Evolutionary conservation across 2,329 filamentous ascomycete genomes (phyloP).

Genomic region (Colletotrichum neosansevieriae): DNA sequence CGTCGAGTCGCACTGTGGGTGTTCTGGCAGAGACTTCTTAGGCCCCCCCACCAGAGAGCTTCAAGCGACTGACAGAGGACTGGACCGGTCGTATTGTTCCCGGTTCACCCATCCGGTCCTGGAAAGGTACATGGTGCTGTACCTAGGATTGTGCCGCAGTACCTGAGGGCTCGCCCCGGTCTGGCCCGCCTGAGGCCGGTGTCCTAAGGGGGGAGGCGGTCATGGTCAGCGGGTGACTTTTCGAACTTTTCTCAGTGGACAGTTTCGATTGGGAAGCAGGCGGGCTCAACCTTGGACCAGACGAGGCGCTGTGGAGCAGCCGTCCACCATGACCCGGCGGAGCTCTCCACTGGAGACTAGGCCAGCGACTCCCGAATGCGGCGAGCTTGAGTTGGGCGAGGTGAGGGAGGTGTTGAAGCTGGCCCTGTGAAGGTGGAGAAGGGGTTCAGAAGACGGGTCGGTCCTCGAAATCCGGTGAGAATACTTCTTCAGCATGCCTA

Average conservation of each 20-base stretch:
- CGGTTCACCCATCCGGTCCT: conserved; percentile 20
- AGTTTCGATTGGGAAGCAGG: conserved; percentile 38
- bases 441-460: conserved; percentile 1
- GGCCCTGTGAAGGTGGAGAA: not conserved
- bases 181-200: conserved; percentile 36
- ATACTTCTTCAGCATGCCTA: not conserved
- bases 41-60: not conserved
- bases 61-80: conserved; percentile 1
- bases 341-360: conserved; percentile 22
- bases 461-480: not conserved
- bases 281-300: conserved; percentile 37
- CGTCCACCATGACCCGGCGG: conserved; percentile 24
- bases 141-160: conserved; percentile 16
- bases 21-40: conserved; percentile 7
- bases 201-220: conserved; percentile 29
- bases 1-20: conserved; percentile 35
- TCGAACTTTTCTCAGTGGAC: conserved; percentile 41
- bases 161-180: conserved; percentile 16
- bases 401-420: not conserved
- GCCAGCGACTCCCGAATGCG: conserved; percentile 8
- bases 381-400: not conserved
- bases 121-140: conserved; percentile 33
- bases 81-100: conserved; percentile 24
- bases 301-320: conserved; percentile 27
- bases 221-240: conserved; percentile 40